Conservation (phyloP, 306 rosid genomes). For the Malus domestica region ASM211411v1 NC_041800.1:28006733-28007232, state of each 20-base stretch:
- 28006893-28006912: constrained; percentile 52
- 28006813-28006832: neutral
- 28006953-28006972: constrained; percentile 73
- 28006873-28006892: constrained; percentile 45
- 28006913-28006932: constrained; percentile 71
- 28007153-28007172: constrained; percentile 59
- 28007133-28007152: constrained; percentile 73
- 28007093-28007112: constrained; percentile 47
- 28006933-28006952: constrained; percentile 82
- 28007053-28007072: neutral
- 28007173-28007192: constrained; percentile 61
- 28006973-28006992: constrained; percentile 39
- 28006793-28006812: neutral
- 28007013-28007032: neutral
- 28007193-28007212: constrained; percentile 13
- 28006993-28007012: constrained; percentile 29
- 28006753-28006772: neutral
- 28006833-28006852: constrained; percentile 31
- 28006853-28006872: constrained; percentile 72
- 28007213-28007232: neutral
- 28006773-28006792: neutral
- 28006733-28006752: constrained; percentile 49
- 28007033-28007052: neutral
- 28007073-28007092: constrained; percentile 3
- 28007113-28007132: constrained; percentile 78